phyloP scores from a whole-genome alignment of 1,139 yeast genomes.

The Pichia sp. region DNA sequence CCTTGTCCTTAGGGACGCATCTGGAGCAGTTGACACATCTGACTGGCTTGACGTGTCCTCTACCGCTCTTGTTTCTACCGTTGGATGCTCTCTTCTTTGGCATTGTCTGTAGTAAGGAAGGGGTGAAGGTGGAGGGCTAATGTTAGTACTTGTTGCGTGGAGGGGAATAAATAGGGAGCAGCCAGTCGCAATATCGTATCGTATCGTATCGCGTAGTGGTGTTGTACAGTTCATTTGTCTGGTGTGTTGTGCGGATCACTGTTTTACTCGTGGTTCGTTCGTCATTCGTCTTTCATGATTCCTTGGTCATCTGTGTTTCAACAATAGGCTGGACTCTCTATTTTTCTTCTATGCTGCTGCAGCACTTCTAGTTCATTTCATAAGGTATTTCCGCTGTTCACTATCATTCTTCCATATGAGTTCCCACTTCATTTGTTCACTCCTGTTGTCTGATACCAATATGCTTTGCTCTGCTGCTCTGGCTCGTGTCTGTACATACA shows the following conservation, averaged over 20 bases:
- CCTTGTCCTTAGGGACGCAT: conserved; percentile 99
- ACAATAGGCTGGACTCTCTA: background rate
- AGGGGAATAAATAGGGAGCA: too few relatives aligned
- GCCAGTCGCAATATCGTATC: too few relatives aligned
- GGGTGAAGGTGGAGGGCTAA: background rate
- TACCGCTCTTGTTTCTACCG: conserved; percentile 99
- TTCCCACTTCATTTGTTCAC: too few relatives aligned
- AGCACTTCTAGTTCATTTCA: too few relatives aligned
- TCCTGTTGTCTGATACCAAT: too few relatives aligned
- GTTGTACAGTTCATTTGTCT: too few relatives aligned
- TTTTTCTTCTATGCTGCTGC: background rate
- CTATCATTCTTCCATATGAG: too few relatives aligned
- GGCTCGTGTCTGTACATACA: background rate
- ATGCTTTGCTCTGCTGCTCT: too few relatives aligned
- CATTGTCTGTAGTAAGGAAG: conserved; percentile 39
- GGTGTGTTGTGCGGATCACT: background rate
- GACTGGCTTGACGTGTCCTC: conserved; percentile 99
- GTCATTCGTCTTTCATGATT: background rate
- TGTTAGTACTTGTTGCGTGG: background rate
- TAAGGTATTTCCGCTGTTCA: too few relatives aligned
- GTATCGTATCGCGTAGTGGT: too few relatives aligned
- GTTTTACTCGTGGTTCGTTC: background rate
- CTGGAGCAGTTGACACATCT: conserved; percentile 99
- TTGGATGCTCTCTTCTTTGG: conserved; percentile 99
- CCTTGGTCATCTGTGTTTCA: background rate